Conservation (phyloP, 441 rosid species). For the Macaranga tanarius region DNA sequence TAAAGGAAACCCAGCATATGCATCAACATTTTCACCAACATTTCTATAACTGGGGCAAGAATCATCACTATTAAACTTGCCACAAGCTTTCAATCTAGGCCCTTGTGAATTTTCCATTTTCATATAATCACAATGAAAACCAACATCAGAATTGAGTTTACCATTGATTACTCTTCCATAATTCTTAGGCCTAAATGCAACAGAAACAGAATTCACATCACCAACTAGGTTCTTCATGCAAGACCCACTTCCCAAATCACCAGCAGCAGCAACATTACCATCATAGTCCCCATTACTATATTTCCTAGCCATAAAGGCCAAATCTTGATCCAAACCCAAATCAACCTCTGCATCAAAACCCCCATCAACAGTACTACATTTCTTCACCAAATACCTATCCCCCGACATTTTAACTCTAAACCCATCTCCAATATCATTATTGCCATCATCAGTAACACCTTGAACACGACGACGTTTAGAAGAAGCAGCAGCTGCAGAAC, state of each 20-base stretch:
- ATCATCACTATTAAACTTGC: conserved; percentile 30
- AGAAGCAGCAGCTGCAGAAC: conserved; percentile 40
- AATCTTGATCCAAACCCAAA: conserved; percentile 20
- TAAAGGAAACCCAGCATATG: conserved; percentile 45
- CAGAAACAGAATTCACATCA: conserved; percentile 26
- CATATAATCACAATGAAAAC: conserved; percentile 32
- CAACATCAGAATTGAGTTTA: conserved; percentile 28
- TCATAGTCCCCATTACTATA: conserved; percentile 22
- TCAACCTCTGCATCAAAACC: conserved; percentile 15
- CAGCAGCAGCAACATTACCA: conserved; percentile 29
- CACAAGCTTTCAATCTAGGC: conserved; percentile 27
- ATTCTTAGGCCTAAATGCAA: conserved; percentile 29
- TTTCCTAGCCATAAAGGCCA: conserved; percentile 26
- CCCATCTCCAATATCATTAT: conserved; percentile 29
- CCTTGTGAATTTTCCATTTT: conserved; percentile 27
- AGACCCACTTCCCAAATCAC: conserved; percentile 33
- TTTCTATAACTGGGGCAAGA: conserved; percentile 26
- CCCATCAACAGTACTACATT: background rate
- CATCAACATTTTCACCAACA: conserved; percentile 19
- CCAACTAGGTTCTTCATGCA: conserved; percentile 24
- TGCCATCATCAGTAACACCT: conserved; percentile 17
- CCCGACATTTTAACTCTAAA: conserved; percentile 30
- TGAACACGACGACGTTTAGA: conserved; percentile 27
- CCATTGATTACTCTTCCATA: conserved; percentile 27
- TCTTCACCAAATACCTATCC: conserved; percentile 15